Conservation (phyloP, 192 early-diverging fungal species). For the Coemansia sp. region DNA sequence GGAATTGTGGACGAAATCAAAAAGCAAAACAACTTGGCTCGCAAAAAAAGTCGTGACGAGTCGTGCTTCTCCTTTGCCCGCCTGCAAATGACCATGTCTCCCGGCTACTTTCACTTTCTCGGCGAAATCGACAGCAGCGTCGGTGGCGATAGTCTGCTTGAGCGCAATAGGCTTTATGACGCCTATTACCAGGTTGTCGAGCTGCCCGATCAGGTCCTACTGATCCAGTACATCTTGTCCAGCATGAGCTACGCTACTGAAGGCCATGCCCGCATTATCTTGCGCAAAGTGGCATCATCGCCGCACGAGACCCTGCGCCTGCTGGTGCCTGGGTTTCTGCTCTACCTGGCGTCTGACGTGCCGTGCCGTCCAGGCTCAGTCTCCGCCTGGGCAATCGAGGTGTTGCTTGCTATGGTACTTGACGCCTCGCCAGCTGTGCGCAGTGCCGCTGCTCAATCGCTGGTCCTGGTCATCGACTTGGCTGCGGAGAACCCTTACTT, state of each 20-base stretch:
- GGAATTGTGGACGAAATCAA: slow-evolving; percentile 46
- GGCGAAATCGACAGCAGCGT: slow-evolving; percentile 36
- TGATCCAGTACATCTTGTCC: slow-evolving; percentile 48
- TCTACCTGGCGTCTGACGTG: slow-evolving; percentile 35
- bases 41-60: slow-evolving; percentile 34
- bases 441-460: slow-evolving; percentile 34
- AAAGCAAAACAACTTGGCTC: slow-evolving; percentile 36
- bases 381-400: slow-evolving; percentile 46
- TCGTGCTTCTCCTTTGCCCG: slow-evolving; percentile 50
- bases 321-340: slow-evolving; percentile 38
- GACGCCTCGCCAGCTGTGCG: slow-evolving; percentile 40
- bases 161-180: slow-evolving; percentile 45
- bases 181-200: slow-evolving; percentile 51
- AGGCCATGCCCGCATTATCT: slow-evolving; percentile 43
- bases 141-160: slow-evolving; percentile 40
- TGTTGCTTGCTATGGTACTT: slow-evolving; percentile 25
- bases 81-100: slow-evolving; percentile 52
- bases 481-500: slow-evolving; percentile 41
- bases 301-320: slow-evolving; percentile 40
- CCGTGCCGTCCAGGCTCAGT: slow-evolving; percentile 33
- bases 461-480: slow-evolving; percentile 41
- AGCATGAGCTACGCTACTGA: slow-evolving; percentile 38
- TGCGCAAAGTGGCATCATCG: slow-evolving; percentile 45
- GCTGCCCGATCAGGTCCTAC: slow-evolving; percentile 39
- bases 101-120: slow-evolving; percentile 51